Percentiles rank a stretch among this genome's conserved stretches.
These are phyloP conservation scores for Domatiomyces globalis DNA, from an alignment of 2,329 filamentous ascomycete genomes.

Conservation along the genomic window DNA sequence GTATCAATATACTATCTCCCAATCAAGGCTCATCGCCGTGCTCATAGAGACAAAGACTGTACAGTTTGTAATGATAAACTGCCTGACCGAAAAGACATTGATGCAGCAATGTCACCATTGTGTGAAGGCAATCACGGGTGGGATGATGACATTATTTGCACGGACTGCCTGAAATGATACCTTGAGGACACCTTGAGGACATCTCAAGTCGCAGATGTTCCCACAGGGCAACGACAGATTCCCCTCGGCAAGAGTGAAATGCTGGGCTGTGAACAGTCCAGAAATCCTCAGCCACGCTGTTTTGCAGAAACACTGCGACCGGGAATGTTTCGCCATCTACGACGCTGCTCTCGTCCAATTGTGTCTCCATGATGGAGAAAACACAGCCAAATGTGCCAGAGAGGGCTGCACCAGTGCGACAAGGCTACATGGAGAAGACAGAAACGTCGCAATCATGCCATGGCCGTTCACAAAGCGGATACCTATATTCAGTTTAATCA, in stretches of 20 bases:
- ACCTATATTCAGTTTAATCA: conserved; percentile 7
- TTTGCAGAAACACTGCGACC: not conserved
- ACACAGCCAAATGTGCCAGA: conserved; percentile 3
- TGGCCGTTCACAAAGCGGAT: conserved; percentile 1
- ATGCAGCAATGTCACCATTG: not conserved
- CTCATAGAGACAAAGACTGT: conserved; percentile 4
- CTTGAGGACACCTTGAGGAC: too few relatives aligned
- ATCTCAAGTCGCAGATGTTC: conserved; percentile 6
- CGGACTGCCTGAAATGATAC: conserved; percentile 4
- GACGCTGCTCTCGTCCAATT: conserved; percentile 3
- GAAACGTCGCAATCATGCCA: too few relatives aligned
- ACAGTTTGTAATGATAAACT: conserved; percentile 3
- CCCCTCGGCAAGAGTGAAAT: conserved; percentile 5
- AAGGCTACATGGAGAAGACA: conserved; percentile 1
- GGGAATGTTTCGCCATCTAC: conserved; percentile 2
- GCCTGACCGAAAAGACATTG: not conserved
- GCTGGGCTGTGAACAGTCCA: conserved; percentile 4
- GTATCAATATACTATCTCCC: conserved; percentile 3
- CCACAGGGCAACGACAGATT: conserved; percentile 4
- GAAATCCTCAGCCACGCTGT: conserved; percentile 2
- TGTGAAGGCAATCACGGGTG: conserved; percentile 4
- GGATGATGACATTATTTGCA: conserved; percentile 5
- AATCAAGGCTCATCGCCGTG: conserved; percentile 1
- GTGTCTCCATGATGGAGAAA: conserved; percentile 2
- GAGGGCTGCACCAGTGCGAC: conserved; percentile 1